Evolutionary conservation across 2,329 filamentous ascomycete species (phyloP), one percentile per base, ranked within the genome.

Genomic region (Cladosporium sp.): DNA sequence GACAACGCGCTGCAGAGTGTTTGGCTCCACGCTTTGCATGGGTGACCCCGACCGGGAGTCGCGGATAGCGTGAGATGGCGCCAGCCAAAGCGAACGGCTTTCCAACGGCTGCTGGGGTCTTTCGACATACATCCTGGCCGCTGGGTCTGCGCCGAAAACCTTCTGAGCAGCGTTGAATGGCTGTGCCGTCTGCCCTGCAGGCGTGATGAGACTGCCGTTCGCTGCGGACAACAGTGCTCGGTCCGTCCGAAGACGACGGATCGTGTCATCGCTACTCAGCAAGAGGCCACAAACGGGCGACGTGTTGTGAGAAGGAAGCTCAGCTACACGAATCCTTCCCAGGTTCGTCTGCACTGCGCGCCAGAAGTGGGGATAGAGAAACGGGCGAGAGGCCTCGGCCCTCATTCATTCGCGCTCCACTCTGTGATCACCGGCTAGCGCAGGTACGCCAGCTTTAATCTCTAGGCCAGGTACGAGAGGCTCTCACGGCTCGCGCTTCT

Each of bases 11-110:
- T 64, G 60, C 60, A 30, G 26, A 44, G 49, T 64, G 60, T 64
- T 64, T 64, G 60, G 60, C 14, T 64, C 60, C 60, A 64, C 60
- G 60, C 8, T 44, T 18, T 44, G 60, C 60, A 64, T 55, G 60
- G 60, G 34, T 64, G 49, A 64, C 34, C 60, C 60, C 49, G 26
- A 55, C 21, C 60, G 60, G 34, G 36, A 47, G 49, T 41, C 51
- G 49, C 49, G 60, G 60, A 38, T 64, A 64, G 60, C 60, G 60
- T 64, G 60, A 64, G 49, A 64, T 57, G 49, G 60, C 60, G 49
- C 34, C 59, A 15, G 60, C 60, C 32, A 10, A 49, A 26, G n/a
- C 47, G 34, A 64, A 64, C 60, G 60, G 60, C 30, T 24, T 24
- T 49, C 60, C 60, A 64, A 64, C 60, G 49, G 60, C 51, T 52